Base-by-base conservation (phyloP, 2,329 filamentous ascomycete species). In the Orbilia oligospora region DNA sequence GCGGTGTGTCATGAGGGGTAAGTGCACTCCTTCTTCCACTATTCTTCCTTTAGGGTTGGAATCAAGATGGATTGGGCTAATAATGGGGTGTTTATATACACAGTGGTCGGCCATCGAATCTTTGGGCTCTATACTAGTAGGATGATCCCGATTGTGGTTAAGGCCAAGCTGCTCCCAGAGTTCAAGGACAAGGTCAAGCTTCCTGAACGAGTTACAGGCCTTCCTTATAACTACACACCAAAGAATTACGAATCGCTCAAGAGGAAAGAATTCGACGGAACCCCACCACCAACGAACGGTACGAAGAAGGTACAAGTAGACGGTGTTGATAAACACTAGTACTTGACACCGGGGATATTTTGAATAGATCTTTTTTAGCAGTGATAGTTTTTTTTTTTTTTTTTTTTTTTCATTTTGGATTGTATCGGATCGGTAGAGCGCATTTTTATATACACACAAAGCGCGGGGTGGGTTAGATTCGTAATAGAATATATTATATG, bases 81-180 rank as follows among this genome's bases (percentile, higher is more conserved):
- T 27, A 10, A 12, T 69, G 24, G 16, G 30, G 9, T 71, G n/a
- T 24, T 49, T 20, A 36, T 36, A 36, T 27, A 1, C 36, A 16
- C 51, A 72, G 89, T 89, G 0, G 83, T 92, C 3, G 87, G 87
- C 68, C 91, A 93, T 81, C 87, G 87, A 22, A 79, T 84, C 1
- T 93, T 92, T 82, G 83, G 85, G 1, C 85, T 93, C 12, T 86
- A 85, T n/a, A 93, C 91, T 0, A 91, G 91, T 8, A 88, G 90
- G 72, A 88, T 91, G 6, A 90, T 93, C 30, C 90, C 91, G 0
- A 89, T 91, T 1, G 86, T 93, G 0, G 88, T 93, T 38, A 89
- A 88, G 83, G 90, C 76, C 24, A 71, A 79, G 61, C 20, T 77
- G 8, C 49, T 48, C 33, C 73, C 73, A 4, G 67, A 77, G 33